Base-by-base conservation (phyloP, 164 flowering plant genomes). In the Magnolia kwangsiensis region DNA sequence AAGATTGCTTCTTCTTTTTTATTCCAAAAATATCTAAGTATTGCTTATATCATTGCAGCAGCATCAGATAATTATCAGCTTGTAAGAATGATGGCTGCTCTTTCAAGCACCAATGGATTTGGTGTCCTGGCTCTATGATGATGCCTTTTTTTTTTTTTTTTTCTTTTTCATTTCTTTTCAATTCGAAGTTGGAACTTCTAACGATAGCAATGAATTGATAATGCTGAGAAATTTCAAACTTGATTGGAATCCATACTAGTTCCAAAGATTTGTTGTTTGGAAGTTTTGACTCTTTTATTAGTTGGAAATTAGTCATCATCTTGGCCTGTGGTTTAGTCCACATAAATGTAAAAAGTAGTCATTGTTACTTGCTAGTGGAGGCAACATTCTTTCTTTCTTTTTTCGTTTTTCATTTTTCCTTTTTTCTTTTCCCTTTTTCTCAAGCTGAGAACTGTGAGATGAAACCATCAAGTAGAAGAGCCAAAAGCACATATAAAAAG, bases 111-210 rank as follows among this genome's bases (percentile, higher is more conserved):
- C 50, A 11, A 11, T 68, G 50, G 49, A 68, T 68, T 27, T 31
- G 50, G 71, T 37, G 21, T 23, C 24, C 45, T 37, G 20, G 19
- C n/a, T 61, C 19, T 61, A 20, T 19, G 65, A 19, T 6, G 20
- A 19, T 61, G 19, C 65, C 65, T 61, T 19, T 4, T n/a, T 61
- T 61, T 61, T 13, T 7, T 23, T 61, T 19, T 4, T 61, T 61
- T 61, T 61, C 4, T 1, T 66, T 61, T 19, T 4, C n/a, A 19
- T 61, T 61, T 13, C 1, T 66, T 18, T 67, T 45, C 72, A 37
- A n/a, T 76, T 16, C 13, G 45, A 69, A 70, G 37, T 68, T 76
- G n/a, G 14, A 76, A 58, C 58, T 29, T 69, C 7, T 37, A 37
- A 37, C 7, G 45, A 13, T 20, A 63, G 72, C 24, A 18, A 18